phyloP scores from a whole-genome alignment of 2,329 filamentous ascomycete genomes.

The Colletotrichum karsti region DNA sequence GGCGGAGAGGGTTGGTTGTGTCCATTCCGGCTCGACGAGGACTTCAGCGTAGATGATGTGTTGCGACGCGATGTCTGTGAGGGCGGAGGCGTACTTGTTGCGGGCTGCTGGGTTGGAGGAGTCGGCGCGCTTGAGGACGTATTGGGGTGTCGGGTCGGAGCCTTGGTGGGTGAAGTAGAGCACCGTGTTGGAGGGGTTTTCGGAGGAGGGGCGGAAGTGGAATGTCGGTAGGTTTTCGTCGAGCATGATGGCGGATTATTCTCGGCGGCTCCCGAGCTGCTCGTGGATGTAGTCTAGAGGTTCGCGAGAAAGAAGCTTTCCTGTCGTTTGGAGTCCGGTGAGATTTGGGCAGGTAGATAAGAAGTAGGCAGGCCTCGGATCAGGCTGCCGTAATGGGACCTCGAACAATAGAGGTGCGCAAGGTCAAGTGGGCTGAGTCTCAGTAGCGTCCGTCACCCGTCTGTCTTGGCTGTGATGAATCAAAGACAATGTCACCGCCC shows the following conservation, averaged over 20 bases:
- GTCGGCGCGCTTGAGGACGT: conserved; percentile 81
- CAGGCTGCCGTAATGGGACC: conserved; percentile 5
- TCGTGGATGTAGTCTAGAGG: neutral
- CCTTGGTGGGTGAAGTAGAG: conserved; percentile 76
- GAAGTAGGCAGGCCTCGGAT: neutral
- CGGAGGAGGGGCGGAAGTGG: conserved; percentile 59
- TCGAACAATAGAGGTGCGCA: too few relatives aligned
- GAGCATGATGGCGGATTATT: conserved; percentile 67
- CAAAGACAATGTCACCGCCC: conserved; percentile 13
- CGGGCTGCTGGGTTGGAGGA: conserved; percentile 74
- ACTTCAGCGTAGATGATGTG: conserved; percentile 91
- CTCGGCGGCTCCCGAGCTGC: neutral
- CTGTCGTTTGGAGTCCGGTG: neutral
- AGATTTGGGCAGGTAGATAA: neutral
- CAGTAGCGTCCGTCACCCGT: conserved; percentile 1
- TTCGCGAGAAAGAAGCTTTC: neutral
- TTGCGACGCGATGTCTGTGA: conserved; percentile 83
- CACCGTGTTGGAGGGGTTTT: conserved; percentile 63
- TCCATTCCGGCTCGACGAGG: conserved; percentile 84
- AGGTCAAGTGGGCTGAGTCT: conserved; percentile 26
- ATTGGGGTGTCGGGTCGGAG: conserved; percentile 80
- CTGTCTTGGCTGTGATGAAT: conserved; percentile 19
- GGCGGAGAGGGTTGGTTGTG: conserved; percentile 80
- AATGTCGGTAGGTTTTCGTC: conserved; percentile 92
- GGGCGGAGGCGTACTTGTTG: conserved; percentile 86